These are phyloP conservation scores for Pisolithus albus DNA, from an alignment of 768 basidiomycete species.

Conservation along the genomic window DNA sequence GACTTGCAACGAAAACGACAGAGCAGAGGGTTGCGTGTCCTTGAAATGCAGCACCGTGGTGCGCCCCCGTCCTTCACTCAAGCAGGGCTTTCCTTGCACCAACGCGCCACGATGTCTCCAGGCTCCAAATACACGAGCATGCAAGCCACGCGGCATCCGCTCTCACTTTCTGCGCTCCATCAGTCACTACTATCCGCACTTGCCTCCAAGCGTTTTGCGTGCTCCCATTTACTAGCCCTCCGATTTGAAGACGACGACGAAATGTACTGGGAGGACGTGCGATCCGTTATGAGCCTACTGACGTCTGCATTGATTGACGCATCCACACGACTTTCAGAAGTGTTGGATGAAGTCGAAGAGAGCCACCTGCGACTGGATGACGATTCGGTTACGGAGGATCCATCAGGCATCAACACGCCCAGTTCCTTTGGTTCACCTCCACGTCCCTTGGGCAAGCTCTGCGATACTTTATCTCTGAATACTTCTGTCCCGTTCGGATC, in stretches of 20 bases:
- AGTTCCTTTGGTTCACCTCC: conserved; percentile 15
- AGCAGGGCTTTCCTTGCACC: conserved; percentile 10
- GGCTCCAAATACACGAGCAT: conserved; percentile 60
- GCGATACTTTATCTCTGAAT: conserved; percentile 4
- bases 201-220: conserved; percentile 68
- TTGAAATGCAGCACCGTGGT: conserved; percentile 32
- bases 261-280: conserved; percentile 80
- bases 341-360: conserved; percentile 54
- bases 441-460: conserved; percentile 10
- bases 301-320: conserved; percentile 64
- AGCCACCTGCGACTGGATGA: conserved; percentile 42
- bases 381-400: conserved; percentile 32
- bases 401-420: conserved; percentile 9
- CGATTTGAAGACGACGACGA: conserved; percentile 71
- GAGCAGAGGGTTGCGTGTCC: conserved; percentile 41
- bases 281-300: conserved; percentile 64
- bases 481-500: conserved; percentile 22
- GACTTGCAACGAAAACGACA: conserved; percentile 50
- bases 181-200: conserved; percentile 59
- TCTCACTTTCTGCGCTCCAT: conserved; percentile 58
- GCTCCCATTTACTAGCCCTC: conserved; percentile 72
- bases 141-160: conserved; percentile 54
- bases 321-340: conserved; percentile 52
- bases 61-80: conserved; percentile 11
- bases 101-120: conserved; percentile 30